Conservation (phyloP, 192 early-diverging fungal species). For the Coemansia umbellata region DNA sequence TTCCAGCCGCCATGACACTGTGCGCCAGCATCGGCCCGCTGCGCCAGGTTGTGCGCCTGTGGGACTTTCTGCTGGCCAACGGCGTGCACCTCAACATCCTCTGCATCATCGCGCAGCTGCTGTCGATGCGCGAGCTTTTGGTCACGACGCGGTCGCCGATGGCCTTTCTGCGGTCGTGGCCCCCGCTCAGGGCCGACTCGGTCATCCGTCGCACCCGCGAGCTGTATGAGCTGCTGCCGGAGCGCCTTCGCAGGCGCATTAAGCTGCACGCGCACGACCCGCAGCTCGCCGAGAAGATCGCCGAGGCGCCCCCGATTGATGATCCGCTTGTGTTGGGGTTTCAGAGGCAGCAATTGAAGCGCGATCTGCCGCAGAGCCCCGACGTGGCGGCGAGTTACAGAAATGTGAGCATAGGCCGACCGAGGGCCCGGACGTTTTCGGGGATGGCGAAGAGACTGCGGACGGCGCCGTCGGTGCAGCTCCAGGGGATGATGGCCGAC, state of each 20-base stretch:
- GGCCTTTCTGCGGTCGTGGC: constrained; percentile 41
- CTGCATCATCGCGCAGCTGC: constrained; percentile 80
- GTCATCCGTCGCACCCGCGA: constrained; percentile 42
- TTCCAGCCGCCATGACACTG: constrained; percentile 87
- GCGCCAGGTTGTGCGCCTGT: constrained; percentile 75
- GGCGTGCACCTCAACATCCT: constrained; percentile 93
- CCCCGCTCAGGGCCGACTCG: constrained; percentile 37
- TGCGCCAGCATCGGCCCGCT: constrained; percentile 86
- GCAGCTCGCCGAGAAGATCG: constrained; percentile 30
- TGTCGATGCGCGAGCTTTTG: constrained; percentile 71
- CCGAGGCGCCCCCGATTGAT: constrained; percentile 15
- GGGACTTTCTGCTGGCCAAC: constrained; percentile 90
- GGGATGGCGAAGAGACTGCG: constrained; percentile 37
- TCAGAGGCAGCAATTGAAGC: constrained; percentile 15
- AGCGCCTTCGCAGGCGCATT: constrained; percentile 15
- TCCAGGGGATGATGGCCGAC: neutral
- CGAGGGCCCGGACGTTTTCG: constrained; percentile 28
- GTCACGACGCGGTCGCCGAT: constrained; percentile 49
- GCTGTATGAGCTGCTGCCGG: constrained; percentile 32
- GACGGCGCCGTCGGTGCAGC: constrained; percentile 2
- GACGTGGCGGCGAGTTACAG: neutral
- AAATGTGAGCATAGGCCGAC: neutral
- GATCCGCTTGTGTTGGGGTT: constrained; percentile 14
- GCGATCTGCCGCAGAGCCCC: constrained; percentile 29
- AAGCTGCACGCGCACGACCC: constrained; percentile 41